Evolutionary conservation across 352 stramenopile genomes (phyloP), one percentile per base, ranked within the genome.

Genomic region (Pythium grandisporangium): DNA sequence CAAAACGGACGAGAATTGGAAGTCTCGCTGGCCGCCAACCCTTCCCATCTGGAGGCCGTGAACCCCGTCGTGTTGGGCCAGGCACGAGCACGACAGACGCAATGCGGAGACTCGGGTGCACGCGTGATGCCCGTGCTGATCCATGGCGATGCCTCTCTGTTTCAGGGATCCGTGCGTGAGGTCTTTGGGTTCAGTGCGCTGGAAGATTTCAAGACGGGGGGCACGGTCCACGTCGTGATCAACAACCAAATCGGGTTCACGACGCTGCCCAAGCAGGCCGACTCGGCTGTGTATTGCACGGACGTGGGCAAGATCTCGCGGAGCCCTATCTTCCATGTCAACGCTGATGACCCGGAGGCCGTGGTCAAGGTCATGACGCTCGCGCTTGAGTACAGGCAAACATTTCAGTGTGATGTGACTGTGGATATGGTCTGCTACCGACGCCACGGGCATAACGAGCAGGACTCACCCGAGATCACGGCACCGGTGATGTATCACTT

Each of bases 201-300:
- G 13, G 66, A 86, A 26, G 81, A 97, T 30, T 99, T 98, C 64
- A 81, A 84, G 45, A 97, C 96, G 10, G 96, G 96, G 33, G 97
- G 97, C 36, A 99, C 95, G 12, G 95, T 99, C 53, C 96, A 99
- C 63, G 87, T 99, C 13, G 94, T 99, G 51, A 96, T 99, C 45
- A 99, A 99, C 72, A 99, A 99, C 57, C 93, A 98, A 63, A 92
- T 96, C 19, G 86, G 81, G 13, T 99, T 99, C 65, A 99, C 97
- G n/a, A 99, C 96, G 7, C 79, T 98, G 51, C 95, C 96, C 13
- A 96, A 96, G 54, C 89, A 99, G 55, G 92, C 82, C 35, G 85
- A 97, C 37, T 98, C 94, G 10, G 97, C 96, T 6, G 78, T 95
- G 5, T 99, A 99, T 66, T 98, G 90, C 61, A 97, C 69, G 34